Evolutionary conservation across 208 protist genomes (phyloP), one percentile per base, ranked within the genome.

Genomic region (Crithidia acanthocephali): DNA sequence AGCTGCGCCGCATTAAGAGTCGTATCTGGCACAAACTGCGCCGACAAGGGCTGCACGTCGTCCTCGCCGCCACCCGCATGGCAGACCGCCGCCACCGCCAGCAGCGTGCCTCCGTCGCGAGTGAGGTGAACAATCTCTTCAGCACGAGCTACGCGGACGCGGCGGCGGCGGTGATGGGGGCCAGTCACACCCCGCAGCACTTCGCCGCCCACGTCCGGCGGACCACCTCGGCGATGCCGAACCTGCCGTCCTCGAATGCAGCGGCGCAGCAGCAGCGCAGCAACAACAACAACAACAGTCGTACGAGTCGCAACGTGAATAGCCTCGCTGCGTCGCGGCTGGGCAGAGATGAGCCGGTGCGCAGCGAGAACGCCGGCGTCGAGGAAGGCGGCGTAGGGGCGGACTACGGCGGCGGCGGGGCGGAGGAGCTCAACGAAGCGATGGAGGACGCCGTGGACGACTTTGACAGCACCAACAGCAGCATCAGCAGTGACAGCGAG

Each of bases 31-130:
- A 52, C 35, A 68, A 75, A 47, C 61, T 87, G 50, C 68, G 59
- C 20, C 59, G 62, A 16, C 70, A 78, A 20, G 74, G 79, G 11
- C 60, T 87, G 58, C 47, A 76, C 66, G 83, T 84, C 9, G 72
- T 84, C 11, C 74, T 81, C 42, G 83, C 83, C 30, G 72, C 67
- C 44, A 87, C 83, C 0, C 79, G 83, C 27, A 60, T 64, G 37
- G 72, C 79, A 2, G 64, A 71, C 32, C 75, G 68, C 15, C 74
- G 53, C 45, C 74, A 74, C 44, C 78, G 83, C 20, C 68, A 62
- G 55, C 70, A 57, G 30, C 52, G 63, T 33, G 70, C 71, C 35
- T 45, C 48, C 10, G 51, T 69, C 20, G 37, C 47, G 60, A 53
- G 16, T 32, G 79, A 81, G 37, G 32, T 72, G 47, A 56, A 32